phyloP scores from a whole-genome alignment of 106 monocot species.

The Amphibolis antarctica region DNA sequence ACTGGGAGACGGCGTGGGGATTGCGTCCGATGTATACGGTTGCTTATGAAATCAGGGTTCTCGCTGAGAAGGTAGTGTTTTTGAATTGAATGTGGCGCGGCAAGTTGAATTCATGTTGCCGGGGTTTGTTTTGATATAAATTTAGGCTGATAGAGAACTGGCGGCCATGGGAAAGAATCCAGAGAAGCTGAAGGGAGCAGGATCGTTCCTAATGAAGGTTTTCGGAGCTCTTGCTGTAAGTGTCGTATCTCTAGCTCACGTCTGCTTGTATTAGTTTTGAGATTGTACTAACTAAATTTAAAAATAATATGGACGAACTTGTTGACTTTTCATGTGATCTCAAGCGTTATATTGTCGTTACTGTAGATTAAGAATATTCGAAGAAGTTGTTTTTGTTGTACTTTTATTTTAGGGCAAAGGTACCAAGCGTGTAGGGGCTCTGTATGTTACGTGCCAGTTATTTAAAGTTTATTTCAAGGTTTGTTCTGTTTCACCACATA shows the following conservation, averaged over 20 bases:
- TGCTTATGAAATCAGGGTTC: slow-evolving; percentile 62
- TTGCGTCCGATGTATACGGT: slow-evolving; percentile 53
- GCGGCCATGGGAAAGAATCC: slow-evolving; percentile 57
- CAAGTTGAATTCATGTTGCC: not conserved
- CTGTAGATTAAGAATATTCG: not conserved
- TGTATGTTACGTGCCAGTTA: slow-evolving; percentile 83
- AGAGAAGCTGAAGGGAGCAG: slow-evolving; percentile 82
- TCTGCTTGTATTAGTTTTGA: not conserved
- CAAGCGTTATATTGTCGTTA: not conserved
- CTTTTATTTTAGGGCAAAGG: slow-evolving; percentile 63
- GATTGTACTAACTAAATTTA: too few species aligned
- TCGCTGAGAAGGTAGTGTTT: slow-evolving; percentile 57
- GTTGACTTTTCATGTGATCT: not conserved
- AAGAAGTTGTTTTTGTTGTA: not conserved
- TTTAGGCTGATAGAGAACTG: slow-evolving; percentile 76
- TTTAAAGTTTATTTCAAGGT: slow-evolving; percentile 97
- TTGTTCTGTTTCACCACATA: not conserved
- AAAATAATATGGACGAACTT: too few species aligned
- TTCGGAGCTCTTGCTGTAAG: slow-evolving; percentile 78
- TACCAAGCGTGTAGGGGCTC: slow-evolving; percentile 84
- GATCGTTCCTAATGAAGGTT: slow-evolving; percentile 93
- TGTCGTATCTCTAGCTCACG: not conserved
- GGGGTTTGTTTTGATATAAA: not conserved
- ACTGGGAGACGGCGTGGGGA: slow-evolving; percentile 92
- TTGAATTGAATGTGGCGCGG: not conserved